Evolutionary conservation across 2,329 filamentous ascomycete species (phyloP), one percentile per base, ranked within the genome.

Genomic region (Claviceps humidiphila): DNA sequence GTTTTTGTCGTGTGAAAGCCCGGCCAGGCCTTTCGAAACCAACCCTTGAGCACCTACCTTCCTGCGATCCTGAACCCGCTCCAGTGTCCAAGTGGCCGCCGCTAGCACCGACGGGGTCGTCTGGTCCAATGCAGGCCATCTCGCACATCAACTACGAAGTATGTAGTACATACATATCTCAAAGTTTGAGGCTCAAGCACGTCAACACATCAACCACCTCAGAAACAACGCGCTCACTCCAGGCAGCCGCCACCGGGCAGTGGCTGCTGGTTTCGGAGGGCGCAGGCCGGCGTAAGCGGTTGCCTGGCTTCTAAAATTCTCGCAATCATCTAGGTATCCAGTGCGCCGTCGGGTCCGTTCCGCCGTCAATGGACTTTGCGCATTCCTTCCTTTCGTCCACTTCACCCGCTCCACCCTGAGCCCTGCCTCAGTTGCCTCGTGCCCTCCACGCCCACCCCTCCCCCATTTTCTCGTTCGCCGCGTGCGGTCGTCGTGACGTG

Each of bases 401-500:
- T 16, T 16, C 22, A 14, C 43, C 47, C 51, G 44, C 46, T 41
- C 41, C 41, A 50, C 30, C 34, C 16, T 48, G 37, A 51, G 34
- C 53, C 48, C 37, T 50, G 50, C 55, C 55, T 53, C 51, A 50
- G 52, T 50, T 50, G 50, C 55, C 55, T 53, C 51, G 53, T 54
- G 51, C 42, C 40, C 47, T 30, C 47, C 6, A 26, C 47, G 41
- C 42, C 50, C 42, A 20, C 39, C 22, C 22, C 26, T 37, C 13
- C 26, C 6, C 34, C 49, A 13, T 5, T 30, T 16, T 22, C 45
- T 42, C n/a, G 8, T 43, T 49, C 42, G 49, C 53, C 47, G 49
- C 51, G 46, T 53, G 38, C 50, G 50, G 52, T 24, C 9, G 13
- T 11, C 43, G 55, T 58, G 56, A 58, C 56, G 56, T 58, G 56